Percentiles rank a stretch among this genome's conserved stretches.
Evolutionary conservation across 371 early-diverging fungal genomes (phyloP).

Genomic region (Batkoa obscura): DNA sequence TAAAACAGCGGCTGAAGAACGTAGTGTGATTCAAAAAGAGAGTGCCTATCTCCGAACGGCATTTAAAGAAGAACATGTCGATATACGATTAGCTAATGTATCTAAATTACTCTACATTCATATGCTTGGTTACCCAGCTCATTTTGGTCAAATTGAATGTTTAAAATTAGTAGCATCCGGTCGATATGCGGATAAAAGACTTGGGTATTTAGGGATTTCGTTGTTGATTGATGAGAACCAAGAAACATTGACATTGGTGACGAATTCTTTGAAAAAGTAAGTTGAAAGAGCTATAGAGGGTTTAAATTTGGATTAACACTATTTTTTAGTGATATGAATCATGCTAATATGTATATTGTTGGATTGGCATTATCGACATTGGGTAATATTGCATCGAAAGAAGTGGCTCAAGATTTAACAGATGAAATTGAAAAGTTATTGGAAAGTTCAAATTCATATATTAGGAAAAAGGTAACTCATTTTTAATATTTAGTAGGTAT

Average conservation of each 20-base stretch:
- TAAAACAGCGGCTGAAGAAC: slow-evolving; percentile 96
- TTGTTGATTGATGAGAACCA: slow-evolving; percentile 92
- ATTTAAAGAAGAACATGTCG: slow-evolving; percentile 77
- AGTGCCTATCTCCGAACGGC: slow-evolving; percentile 87
- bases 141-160: slow-evolving; percentile 97
- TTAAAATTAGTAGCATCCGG: slow-evolving; percentile 87
- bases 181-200: slow-evolving; percentile 82
- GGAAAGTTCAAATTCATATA: slow-evolving; percentile 75
- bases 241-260: slow-evolving; percentile 83
- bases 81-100: slow-evolving; percentile 72
- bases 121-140: slow-evolving; percentile 94
- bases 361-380: slow-evolving; percentile 90
- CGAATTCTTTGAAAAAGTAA: slow-evolving; percentile 92
- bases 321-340: slow-evolving; percentile 71
- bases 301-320: neutral
- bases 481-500: neutral
- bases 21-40: slow-evolving; percentile 90
- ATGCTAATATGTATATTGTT: slow-evolving; percentile 81
- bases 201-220: slow-evolving; percentile 94
- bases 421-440: slow-evolving; percentile 85
- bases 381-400: slow-evolving; percentile 84
- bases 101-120: slow-evolving; percentile 92
- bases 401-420: slow-evolving; percentile 87
- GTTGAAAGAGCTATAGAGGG: neutral
- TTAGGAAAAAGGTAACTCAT: slow-evolving; percentile 74